These are phyloP conservation scores for Trichoderma sp. DNA, from an alignment of 2,329 filamentous ascomycete species.

Conservation along the genomic window DNA sequence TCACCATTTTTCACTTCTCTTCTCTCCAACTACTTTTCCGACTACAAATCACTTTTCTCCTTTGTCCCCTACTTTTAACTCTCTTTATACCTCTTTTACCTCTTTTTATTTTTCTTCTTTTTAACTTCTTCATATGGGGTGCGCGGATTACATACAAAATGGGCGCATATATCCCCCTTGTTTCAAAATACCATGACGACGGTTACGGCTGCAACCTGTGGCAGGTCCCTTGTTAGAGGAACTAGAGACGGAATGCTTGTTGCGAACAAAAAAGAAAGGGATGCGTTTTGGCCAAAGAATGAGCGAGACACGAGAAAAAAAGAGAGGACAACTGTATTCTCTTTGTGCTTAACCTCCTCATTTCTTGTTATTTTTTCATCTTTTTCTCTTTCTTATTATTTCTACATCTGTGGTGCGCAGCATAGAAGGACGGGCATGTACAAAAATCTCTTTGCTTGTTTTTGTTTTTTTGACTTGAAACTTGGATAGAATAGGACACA, in stretches of 20 bases:
- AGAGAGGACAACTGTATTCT: background rate
- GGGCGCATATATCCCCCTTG: background rate
- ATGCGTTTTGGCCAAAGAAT: conserved; percentile 11
- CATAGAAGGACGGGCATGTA: conserved; percentile 25
- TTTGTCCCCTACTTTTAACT: background rate
- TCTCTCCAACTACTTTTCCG: background rate
- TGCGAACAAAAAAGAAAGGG: conserved; percentile 3
- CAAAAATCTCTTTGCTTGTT: background rate
- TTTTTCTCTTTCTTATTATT: background rate
- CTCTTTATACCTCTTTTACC: background rate
- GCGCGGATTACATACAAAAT: background rate
- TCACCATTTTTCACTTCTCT: background rate
- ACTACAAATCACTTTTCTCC: background rate
- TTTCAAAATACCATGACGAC: conserved; percentile 24
- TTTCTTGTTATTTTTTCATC: background rate
- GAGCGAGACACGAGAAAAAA: background rate
- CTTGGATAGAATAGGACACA: conserved; percentile 25
- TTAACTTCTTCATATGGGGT: conserved; percentile 3
- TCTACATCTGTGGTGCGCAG: conserved; percentile 20
- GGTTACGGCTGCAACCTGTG: conserved; percentile 25
- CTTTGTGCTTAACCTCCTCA: background rate
- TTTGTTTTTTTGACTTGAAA: conserved; percentile 6
- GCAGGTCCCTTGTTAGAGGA: conserved; percentile 20
- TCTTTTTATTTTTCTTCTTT: background rate
- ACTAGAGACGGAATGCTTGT: conserved; percentile 18